A percentile compares a stretch with the other conserved stretches of the same genome.
Evolutionary conservation across 2,329 filamentous ascomycete genomes (phyloP).

Genomic region (Chaetothyriales sp.): DNA sequence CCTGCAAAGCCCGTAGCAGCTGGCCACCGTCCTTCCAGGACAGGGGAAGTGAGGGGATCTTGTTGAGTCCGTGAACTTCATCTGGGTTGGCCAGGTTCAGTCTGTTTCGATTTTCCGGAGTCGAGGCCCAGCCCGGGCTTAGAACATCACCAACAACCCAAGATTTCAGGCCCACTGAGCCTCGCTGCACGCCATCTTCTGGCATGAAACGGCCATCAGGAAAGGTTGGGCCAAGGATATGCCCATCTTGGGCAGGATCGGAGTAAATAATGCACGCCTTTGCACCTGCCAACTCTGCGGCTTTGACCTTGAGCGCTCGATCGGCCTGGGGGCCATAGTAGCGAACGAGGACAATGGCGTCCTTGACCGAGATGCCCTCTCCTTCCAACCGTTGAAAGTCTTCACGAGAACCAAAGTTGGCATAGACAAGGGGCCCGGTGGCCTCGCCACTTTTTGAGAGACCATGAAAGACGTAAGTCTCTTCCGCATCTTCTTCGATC

Average conservation of each 20-base stretch:
- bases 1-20: constrained; percentile 60
- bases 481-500: constrained; percentile 64
- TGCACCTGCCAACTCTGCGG: constrained; percentile 73
- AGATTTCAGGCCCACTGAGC: constrained; percentile 62
- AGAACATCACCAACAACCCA: constrained; percentile 84
- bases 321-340: constrained; percentile 63
- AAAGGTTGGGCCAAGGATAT: constrained; percentile 53
- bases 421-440: constrained; percentile 74
- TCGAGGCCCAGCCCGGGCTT: constrained; percentile 64
- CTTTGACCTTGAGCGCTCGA: constrained; percentile 69
- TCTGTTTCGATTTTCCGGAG: constrained; percentile 38
- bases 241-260: constrained; percentile 74
- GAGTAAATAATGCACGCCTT: constrained; percentile 83
- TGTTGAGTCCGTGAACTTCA: constrained; percentile 55
- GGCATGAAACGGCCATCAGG: constrained; percentile 71
- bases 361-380: constrained; percentile 56
- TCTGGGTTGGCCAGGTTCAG: constrained; percentile 41
- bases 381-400: constrained; percentile 65
- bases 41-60: constrained; percentile 80
- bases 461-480: constrained; percentile 73
- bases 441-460: constrained; percentile 78
- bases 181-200: constrained; percentile 66
- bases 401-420: constrained; percentile 72
- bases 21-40: constrained; percentile 78
- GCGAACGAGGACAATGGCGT: constrained; percentile 69